Percentiles rank a stretch among this genome's conserved stretches.
These are phyloP conservation scores for Suhomyces taliae DNA, from an alignment of 1,139 yeast species.

Conservation along the genomic window DNA sequence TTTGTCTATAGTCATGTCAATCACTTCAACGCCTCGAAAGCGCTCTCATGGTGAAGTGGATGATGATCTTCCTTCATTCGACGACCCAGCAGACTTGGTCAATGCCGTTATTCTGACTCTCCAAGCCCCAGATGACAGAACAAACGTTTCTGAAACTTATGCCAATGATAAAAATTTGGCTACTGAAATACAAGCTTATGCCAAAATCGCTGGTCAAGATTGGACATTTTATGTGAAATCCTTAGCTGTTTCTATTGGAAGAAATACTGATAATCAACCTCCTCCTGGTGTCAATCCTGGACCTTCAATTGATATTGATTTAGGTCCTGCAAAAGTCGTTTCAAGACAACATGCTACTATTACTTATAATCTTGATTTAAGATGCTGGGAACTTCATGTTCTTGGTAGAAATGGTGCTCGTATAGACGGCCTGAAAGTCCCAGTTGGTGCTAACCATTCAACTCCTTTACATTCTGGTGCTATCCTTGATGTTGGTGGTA, in stretches of 20 bases:
- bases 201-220: slow-evolving; percentile 86
- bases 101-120: slow-evolving; percentile 54
- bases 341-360: slow-evolving; percentile 87
- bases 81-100: slow-evolving; percentile 53
- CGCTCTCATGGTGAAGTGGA: slow-evolving; percentile 25
- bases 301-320: slow-evolving; percentile 68
- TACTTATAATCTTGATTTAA: slow-evolving; percentile 67
- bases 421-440: slow-evolving; percentile 68
- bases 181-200: slow-evolving; percentile 92
- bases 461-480: slow-evolving; percentile 79
- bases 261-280: slow-evolving; percentile 64
- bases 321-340: slow-evolving; percentile 96
- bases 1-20: slow-evolving; percentile 9
- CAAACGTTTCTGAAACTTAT: slow-evolving; percentile 48
- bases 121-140: slow-evolving; percentile 48
- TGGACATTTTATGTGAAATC: slow-evolving; percentile 95
- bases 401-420: slow-evolving; percentile 92
- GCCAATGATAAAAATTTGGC: slow-evolving; percentile 74
- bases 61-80: slow-evolving; percentile 35
- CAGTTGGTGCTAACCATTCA: slow-evolving; percentile 43
- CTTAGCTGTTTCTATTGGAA: slow-evolving; percentile 76
- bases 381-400: slow-evolving; percentile 84
- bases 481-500: slow-evolving; percentile 90
- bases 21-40: slow-evolving; percentile 31
- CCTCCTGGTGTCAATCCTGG: slow-evolving; percentile 13